Base-by-base conservation (phyloP, 1,139 yeast species). In the Geotrichum carabidarum region DNA sequence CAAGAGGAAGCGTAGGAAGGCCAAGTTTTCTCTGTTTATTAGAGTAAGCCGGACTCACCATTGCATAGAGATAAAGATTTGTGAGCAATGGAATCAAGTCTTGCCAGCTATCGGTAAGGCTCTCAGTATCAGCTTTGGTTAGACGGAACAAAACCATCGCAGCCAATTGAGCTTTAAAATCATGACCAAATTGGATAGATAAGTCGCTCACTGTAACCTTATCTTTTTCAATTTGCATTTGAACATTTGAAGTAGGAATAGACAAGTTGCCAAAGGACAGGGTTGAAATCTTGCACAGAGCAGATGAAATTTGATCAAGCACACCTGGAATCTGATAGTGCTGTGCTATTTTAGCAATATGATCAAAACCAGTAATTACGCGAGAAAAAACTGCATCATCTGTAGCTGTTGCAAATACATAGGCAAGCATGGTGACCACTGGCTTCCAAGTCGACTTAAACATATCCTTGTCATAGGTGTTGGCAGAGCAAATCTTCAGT, bases 321-420 rank as follows among this genome's bases (percentile, higher is more conserved):
- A 83, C 75, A 0, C 77, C 77, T 15, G 74, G 69, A 55, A 85
- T 69, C 9, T 78, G 76, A 69, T 84, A 89, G 58, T 76, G 80
- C 2, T 83, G 74, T 14, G 97, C 89, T 55, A 93, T 80, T 50
- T 77, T 80, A 0, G 95, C 86, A 60, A 94, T 79, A 66, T 88
- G 90, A 65, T 91, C 97, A 60, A 93, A 78, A 1, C 91, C 87
- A 0, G 95, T 80, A 76, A 94, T 84, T 70, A 94, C 86, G 55
- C 94, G 79, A 0, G 95, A 84, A 53, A 90, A 84, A 9, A 94
- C 82, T 53, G 89, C 88, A 68, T 93, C 98, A 68, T 93, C 98
- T 1, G 87, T 76, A 0, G 99, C 96, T 51, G 88, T 88, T 35
- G 84, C 83, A 70, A 89, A 93, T 30, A 93, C 89, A 51, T 78